A percentile compares a stretch with the other conserved stretches of the same genome.
Evolutionary conservation across 441 rosid species (phyloP).

Genomic region (Corymbia citriodora): DNA sequence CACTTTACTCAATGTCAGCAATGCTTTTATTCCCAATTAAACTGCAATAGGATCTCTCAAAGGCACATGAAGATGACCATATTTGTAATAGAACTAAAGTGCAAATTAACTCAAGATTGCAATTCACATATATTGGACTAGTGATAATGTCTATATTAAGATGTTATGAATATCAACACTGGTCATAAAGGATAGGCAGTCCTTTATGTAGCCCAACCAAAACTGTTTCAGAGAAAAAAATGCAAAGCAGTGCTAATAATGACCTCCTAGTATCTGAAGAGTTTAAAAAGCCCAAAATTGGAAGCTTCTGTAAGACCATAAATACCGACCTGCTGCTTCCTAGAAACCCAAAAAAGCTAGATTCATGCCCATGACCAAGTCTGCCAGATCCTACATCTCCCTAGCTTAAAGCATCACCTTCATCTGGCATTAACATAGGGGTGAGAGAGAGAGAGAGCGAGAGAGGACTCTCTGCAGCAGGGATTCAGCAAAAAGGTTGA

Average conservation of each 20-base stretch:
- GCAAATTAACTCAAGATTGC: background rate
- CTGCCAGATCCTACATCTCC: slow-evolving; percentile 81
- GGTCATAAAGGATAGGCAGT: background rate
- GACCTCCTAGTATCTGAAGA: background rate
- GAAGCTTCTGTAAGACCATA: background rate
- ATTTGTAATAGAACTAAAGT: background rate
- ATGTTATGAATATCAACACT: background rate
- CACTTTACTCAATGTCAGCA: background rate
- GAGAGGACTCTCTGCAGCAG: slow-evolving; percentile 3
- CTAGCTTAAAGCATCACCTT: slow-evolving; percentile 87
- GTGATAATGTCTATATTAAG: background rate
- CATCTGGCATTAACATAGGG: slow-evolving; percentile 32
- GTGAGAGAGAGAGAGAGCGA: background rate
- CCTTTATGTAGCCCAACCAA: background rate
- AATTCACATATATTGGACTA: background rate
- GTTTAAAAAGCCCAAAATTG: background rate
- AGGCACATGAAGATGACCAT: background rate
- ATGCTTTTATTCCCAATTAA: background rate
- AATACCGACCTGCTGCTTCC: slow-evolving; percentile 54
- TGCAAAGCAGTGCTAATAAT: background rate
- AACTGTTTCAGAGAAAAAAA: background rate
- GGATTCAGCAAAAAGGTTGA: background rate
- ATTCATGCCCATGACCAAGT: slow-evolving; percentile 86
- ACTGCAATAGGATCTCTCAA: background rate
- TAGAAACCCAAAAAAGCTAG: slow-evolving; percentile 60